phyloP scores from a whole-genome alignment of 148 eudicot species.

The Heliosperma pusillum region DNA sequence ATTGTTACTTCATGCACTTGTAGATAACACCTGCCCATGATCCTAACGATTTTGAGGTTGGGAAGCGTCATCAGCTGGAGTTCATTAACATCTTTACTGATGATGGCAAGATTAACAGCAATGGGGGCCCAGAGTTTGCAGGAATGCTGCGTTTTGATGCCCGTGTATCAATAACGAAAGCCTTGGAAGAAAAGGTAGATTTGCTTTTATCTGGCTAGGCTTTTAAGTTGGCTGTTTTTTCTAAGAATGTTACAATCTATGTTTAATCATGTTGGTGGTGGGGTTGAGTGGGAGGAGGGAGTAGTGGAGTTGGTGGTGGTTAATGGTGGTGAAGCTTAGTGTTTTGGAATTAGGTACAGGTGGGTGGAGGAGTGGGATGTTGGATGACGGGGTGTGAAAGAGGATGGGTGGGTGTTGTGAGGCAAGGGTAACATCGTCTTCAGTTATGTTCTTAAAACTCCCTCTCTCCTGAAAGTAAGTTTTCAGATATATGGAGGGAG shows the following conservation, averaged over 20 bases:
- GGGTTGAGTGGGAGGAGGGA: too few relatives aligned
- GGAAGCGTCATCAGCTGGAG: constrained; percentile 75
- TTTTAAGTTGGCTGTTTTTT: not conserved
- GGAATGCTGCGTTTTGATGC: constrained; percentile 85
- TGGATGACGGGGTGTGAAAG: too few relatives aligned
- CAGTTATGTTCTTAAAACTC: too few relatives aligned
- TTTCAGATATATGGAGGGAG: too few relatives aligned
- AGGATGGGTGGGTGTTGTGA: too few relatives aligned
- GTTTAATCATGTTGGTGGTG: not conserved
- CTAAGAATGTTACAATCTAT: not conserved
- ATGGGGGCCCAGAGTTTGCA: constrained; percentile 64
- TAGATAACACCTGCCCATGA: constrained; percentile 99
- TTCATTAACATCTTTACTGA: constrained; percentile 84
- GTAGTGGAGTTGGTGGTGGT: too few relatives aligned
- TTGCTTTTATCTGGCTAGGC: not conserved
- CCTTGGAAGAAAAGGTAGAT: constrained; percentile 64
- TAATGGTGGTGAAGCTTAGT: too few relatives aligned
- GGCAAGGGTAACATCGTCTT: too few relatives aligned
- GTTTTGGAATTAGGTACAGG: too few relatives aligned
- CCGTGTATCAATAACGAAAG: constrained; percentile 63
- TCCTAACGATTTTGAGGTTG: constrained; percentile 96
- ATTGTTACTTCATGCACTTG: constrained; percentile 22
- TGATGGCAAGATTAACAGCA: constrained; percentile 86
- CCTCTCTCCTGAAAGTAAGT: too few relatives aligned
- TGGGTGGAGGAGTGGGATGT: too few relatives aligned